A percentile compares a stretch with the other conserved stretches of the same genome.
Conservation (phyloP, 129 eudicot genomes). For the Ambrosia artemisiifolia region DNA sequence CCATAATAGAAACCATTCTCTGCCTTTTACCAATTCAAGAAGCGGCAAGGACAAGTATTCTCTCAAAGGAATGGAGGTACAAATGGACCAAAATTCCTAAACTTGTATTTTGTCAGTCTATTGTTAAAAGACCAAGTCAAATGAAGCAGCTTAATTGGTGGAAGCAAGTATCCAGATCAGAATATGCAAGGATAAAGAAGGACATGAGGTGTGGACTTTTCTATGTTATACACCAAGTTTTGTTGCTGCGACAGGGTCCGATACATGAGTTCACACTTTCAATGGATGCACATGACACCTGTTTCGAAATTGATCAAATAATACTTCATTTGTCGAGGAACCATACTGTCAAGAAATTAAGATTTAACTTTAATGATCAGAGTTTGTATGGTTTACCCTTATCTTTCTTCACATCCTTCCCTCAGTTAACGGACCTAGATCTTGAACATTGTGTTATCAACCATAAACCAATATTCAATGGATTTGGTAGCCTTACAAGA, state of each 20-base stretch:
- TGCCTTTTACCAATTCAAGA: constrained; percentile 9
- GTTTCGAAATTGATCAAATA: constrained; percentile 4
- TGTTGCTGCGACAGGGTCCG: background rate
- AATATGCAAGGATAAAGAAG: background rate
- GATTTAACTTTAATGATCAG: background rate
- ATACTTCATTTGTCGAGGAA: background rate
- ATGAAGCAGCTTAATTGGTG: too few relatives aligned
- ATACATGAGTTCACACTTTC: constrained; percentile 5
- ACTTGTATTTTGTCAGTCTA: constrained; percentile 6
- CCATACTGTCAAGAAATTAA: background rate
- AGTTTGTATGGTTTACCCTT: background rate
- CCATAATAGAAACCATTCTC: constrained; percentile 3
- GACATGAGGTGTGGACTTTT: background rate
- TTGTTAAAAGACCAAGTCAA: too few relatives aligned
- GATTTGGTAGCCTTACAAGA: constrained; percentile 6
- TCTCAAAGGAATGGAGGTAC: constrained; percentile 13
- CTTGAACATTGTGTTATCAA: background rate
- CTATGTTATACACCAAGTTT: background rate
- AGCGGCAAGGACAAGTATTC: constrained; percentile 9
- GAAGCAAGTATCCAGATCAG: background rate
- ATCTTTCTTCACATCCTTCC: background rate
- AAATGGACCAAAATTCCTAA: constrained; percentile 14
- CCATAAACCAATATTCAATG: background rate
- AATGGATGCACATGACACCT: background rate
- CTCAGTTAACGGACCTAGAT: background rate